Conservation (phyloP, 768 basidiomycete species). For the Butyriboletus loyo region DNA sequence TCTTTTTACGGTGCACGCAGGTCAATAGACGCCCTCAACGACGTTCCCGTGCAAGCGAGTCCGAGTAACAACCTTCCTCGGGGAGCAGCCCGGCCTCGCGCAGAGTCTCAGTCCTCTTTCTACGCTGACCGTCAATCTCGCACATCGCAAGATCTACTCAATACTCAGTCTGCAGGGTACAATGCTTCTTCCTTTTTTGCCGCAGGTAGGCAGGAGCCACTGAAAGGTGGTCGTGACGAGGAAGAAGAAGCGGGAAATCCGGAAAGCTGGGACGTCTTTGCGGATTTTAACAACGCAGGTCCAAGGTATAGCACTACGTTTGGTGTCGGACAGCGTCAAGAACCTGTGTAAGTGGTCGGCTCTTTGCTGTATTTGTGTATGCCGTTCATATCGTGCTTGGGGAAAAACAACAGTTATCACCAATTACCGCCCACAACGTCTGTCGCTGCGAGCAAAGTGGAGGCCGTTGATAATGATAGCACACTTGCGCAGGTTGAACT, state of each 20-base stretch:
- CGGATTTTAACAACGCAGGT: slow-evolving; percentile 86
- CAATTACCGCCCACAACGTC: slow-evolving; percentile 35
- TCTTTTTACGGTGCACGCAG: slow-evolving; percentile 71
- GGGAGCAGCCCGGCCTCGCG: slow-evolving; percentile 43
- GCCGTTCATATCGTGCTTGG: slow-evolving; percentile 6
- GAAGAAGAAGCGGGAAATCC: slow-evolving; percentile 45
- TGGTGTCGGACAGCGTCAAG: slow-evolving; percentile 37
- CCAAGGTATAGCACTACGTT: slow-evolving; percentile 72
- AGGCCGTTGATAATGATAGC: slow-evolving; percentile 33
- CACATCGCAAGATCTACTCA: slow-evolving; percentile 48
- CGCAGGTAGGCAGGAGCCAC: slow-evolving; percentile 68
- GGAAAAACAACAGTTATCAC: slow-evolving; percentile 39
- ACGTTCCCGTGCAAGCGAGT: slow-evolving; percentile 34
- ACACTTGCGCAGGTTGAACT: slow-evolving; percentile 65
- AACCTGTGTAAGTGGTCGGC: slow-evolving; percentile 43
- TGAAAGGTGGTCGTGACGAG: slow-evolving; percentile 77
- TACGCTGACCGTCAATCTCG: slow-evolving; percentile 40
- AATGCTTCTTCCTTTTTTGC: slow-evolving; percentile 67
- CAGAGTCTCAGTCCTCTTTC: slow-evolving; percentile 75
- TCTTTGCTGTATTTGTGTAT: neutral
- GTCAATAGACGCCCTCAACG: slow-evolving; percentile 61
- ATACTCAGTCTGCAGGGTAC: slow-evolving; percentile 63
- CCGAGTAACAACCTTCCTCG: slow-evolving; percentile 17
- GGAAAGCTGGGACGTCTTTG: slow-evolving; percentile 74
- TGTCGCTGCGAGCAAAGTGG: slow-evolving; percentile 30